Base-by-base conservation (phyloP, 2,329 filamentous ascomycete species). In the Tricladium varicosporioides region DNA sequence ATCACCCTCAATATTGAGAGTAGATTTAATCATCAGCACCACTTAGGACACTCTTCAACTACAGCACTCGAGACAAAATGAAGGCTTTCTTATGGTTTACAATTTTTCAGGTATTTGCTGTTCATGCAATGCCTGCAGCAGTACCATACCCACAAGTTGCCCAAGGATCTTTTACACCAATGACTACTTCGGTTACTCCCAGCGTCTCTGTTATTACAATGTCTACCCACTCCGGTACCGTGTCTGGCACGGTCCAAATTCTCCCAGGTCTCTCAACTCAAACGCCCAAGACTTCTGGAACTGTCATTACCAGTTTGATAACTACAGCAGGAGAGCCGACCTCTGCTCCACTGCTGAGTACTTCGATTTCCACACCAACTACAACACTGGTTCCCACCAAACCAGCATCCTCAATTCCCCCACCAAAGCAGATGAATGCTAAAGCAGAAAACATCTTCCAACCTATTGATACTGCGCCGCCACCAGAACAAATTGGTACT, bases 401-500 rank as follows among this genome's bases (percentile, higher is more conserved):
- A 46, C 16, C 54, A 46, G 22, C 52, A 16, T 53, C 50, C 14
- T 15, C 53, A 15, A 22, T 51, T 22, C 43, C 53, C 1, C 43
- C 42, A 11, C 42, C 50, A 16, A 45, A 50, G 5, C 53, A 51
- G 51, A 13, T 31, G 10, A 22, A 36, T 18, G 32, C 48, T 16
- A 16, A 55, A 45, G 66, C 65, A 3, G 40, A 54, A 3, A 64
- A 87, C 63, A 83, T 87, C 52, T 87, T 87, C 62, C 74, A 75
- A 7, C 81, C 84, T 27, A 78, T 88, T 51, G 78, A 76, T 15
- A 81, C 78, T 1, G 75, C 72, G 58, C 70, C 78, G 10, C 83
- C 83, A 2, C 77, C 80, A 1, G 66, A 75, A 0, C 71, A 73
- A 31, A 79, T 88, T 49, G 53, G 67, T 8, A 70, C 73, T 43